Conservation (phyloP, 805 yeast genomes). For the Cyberlindnera suaveolens region DNA sequence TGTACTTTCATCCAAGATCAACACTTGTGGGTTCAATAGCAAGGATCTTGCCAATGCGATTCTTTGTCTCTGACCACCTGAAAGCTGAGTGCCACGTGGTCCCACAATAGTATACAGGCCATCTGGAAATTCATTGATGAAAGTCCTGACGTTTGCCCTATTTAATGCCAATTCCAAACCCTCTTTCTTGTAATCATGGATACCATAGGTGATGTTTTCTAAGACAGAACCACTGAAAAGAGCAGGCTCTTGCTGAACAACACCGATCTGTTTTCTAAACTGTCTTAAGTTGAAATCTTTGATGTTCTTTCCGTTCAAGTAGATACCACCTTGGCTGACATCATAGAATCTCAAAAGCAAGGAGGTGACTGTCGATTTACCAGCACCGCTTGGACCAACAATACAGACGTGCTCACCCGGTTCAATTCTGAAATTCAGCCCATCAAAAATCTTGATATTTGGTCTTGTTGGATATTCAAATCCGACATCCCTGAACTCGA, state of each 20-base stretch:
- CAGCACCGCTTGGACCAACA: conserved; percentile 97
- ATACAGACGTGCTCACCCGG: conserved; percentile 89
- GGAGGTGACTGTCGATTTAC: conserved; percentile 84
- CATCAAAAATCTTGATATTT: conserved; percentile 56
- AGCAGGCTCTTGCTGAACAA: conserved; percentile 90
- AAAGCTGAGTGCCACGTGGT: conserved; percentile 78
- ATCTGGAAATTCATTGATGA: conserved; percentile 71
- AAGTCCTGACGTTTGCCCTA: conserved; percentile 67
- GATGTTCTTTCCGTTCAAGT: conserved; percentile 60
- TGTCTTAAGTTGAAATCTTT: conserved; percentile 62
- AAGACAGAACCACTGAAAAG: conserved; percentile 79
- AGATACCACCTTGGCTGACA: conserved; percentile 57
- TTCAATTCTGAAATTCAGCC: conserved; percentile 51
- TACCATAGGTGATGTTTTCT: conserved; percentile 79
- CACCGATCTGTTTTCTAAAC: conserved; percentile 72
- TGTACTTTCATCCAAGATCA: conserved; percentile 90
- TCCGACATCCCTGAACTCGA: conserved; percentile 54
- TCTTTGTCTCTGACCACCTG: conserved; percentile 95
- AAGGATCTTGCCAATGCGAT: conserved; percentile 87
- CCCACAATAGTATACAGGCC: conserved; percentile 82
- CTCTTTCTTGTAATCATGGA: conserved; percentile 45
- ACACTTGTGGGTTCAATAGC: conserved; percentile 68
- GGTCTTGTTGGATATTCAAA: conserved; percentile 85
- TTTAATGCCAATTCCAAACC: conserved; percentile 56
- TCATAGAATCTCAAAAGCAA: conserved; percentile 80